Conservation (phyloP, 768 basidiomycete genomes). For the Boletales sp. region DNA sequence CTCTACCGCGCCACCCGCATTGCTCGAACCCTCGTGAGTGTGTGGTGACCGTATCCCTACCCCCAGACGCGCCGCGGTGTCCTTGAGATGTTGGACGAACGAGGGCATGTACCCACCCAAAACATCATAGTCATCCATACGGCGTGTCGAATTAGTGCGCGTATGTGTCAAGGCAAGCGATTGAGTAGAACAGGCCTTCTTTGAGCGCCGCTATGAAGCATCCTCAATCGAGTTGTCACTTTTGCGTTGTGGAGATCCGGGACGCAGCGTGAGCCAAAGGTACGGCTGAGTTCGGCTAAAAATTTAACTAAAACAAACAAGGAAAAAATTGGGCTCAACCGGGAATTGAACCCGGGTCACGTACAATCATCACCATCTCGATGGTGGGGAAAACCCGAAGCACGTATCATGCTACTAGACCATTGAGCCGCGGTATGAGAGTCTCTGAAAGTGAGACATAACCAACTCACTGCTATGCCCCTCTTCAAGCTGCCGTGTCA, state of each 20-base stretch:
- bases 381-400: slow-evolving; percentile 29
- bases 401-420: slow-evolving; percentile 37
- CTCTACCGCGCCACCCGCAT: not conserved
- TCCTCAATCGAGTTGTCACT: slow-evolving; percentile 5
- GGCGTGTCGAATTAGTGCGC: not conserved
- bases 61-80: slow-evolving; percentile 21
- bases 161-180: slow-evolving; percentile 3
- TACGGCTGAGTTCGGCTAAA: not conserved
- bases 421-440: slow-evolving; percentile 19
- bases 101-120: slow-evolving; percentile 21
- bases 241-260: not conserved
- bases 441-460: not conserved
- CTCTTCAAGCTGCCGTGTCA: too few relatives aligned
- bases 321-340: slow-evolving; percentile 24
- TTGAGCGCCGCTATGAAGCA: slow-evolving; percentile 10
- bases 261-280: not conserved
- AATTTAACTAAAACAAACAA: not conserved
- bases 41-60: not conserved
- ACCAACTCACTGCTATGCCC: not conserved
- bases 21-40: not conserved
- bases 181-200: not conserved
- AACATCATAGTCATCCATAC: slow-evolving; percentile 19
- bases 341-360: slow-evolving; percentile 37
- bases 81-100: slow-evolving; percentile 24
- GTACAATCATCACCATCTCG: slow-evolving; percentile 30